Conservation (phyloP, 441 rosid species). For the Rhodomyrtus psidioides region DNA sequence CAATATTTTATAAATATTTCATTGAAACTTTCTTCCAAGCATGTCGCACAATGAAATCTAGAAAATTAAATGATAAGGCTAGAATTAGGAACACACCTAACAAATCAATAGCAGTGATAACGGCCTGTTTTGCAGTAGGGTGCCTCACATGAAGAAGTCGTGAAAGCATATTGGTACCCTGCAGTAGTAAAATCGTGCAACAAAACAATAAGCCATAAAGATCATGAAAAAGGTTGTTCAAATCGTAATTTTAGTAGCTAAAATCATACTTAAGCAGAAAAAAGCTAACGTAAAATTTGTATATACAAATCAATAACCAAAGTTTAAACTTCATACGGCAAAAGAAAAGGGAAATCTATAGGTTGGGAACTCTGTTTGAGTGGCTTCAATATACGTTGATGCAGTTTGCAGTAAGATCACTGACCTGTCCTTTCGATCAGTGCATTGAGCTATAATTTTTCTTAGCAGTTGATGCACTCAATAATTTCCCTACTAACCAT, state of each 20-base stretch:
- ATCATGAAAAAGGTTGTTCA: not conserved
- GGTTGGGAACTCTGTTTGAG: not conserved
- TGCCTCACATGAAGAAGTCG: slow-evolving; percentile 94
- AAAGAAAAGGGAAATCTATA: not conserved
- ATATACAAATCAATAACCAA: not conserved
- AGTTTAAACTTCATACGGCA: not conserved
- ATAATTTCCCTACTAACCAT: not conserved
- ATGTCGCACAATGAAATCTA: not conserved
- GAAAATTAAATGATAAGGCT: not conserved
- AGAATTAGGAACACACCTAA: slow-evolving; percentile 50
- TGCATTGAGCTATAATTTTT: not conserved
- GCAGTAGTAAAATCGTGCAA: slow-evolving; percentile 21
- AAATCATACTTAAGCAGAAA: not conserved
- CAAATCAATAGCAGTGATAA: slow-evolving; percentile 95
- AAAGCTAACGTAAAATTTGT: not conserved
- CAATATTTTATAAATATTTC: not conserved
- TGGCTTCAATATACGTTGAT: not conserved
- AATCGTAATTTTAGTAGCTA: not conserved
- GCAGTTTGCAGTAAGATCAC: not conserved
- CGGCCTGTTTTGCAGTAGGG: slow-evolving; percentile 97
- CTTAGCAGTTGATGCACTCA: not conserved
- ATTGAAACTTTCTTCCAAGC: not conserved
- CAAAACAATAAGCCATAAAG: not conserved
- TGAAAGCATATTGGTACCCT: slow-evolving; percentile 99
- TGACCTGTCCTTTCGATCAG: not conserved